A percentile compares a stretch with the other conserved stretches of the same genome.
These are phyloP conservation scores for Salmacisia buchloeana DNA, from an alignment of 1,284 basidiomycete species.

Conservation along the genomic window DNA sequence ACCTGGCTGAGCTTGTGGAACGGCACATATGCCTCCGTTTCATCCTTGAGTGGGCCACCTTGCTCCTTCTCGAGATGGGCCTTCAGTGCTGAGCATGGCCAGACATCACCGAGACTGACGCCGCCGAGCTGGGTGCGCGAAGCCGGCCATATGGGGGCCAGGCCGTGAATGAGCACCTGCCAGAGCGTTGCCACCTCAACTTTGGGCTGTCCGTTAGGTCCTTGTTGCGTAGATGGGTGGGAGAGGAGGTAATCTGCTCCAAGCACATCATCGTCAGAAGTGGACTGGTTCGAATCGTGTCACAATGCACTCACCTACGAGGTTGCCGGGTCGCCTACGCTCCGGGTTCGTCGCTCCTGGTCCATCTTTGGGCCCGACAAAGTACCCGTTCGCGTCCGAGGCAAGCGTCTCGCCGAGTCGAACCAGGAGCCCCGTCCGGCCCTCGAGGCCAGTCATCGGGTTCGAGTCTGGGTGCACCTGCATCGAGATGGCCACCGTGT, in stretches of 20 bases:
- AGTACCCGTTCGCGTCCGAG: conserved; percentile 24
- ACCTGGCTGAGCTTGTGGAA: conserved; percentile 73
- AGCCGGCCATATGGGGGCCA: conserved; percentile 78
- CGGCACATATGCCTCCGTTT: conserved; percentile 65
- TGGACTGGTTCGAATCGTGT: not conserved
- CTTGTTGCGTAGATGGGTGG: conserved; percentile 41
- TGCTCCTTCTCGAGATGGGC: not conserved
- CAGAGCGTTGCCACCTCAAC: conserved; percentile 58
- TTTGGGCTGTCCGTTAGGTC: conserved; percentile 26
- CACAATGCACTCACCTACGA: conserved; percentile 47
- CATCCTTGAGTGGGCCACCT: not conserved
- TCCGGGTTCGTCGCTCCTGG: conserved; percentile 7
- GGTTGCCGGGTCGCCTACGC: conserved; percentile 11
- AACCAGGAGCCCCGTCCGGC: conserved; percentile 63
- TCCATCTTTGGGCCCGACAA: conserved; percentile 18
- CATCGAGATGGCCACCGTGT: conserved; percentile 65
- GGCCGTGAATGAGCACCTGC: conserved; percentile 72
- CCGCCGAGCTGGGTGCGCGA: conserved; percentile 65
- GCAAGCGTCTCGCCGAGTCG: conserved; percentile 28
- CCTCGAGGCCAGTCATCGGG: conserved; percentile 84
- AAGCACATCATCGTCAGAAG: conserved; percentile 20
- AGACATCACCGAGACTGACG: conserved; percentile 77
- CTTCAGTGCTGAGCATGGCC: conserved; percentile 57
- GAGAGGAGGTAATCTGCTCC: conserved; percentile 65
- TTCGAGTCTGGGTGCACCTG: conserved; percentile 68